Evolutionary conservation across 2,329 filamentous ascomycete species (phyloP).

Genomic region (Diaporthe humulicola): DNA sequence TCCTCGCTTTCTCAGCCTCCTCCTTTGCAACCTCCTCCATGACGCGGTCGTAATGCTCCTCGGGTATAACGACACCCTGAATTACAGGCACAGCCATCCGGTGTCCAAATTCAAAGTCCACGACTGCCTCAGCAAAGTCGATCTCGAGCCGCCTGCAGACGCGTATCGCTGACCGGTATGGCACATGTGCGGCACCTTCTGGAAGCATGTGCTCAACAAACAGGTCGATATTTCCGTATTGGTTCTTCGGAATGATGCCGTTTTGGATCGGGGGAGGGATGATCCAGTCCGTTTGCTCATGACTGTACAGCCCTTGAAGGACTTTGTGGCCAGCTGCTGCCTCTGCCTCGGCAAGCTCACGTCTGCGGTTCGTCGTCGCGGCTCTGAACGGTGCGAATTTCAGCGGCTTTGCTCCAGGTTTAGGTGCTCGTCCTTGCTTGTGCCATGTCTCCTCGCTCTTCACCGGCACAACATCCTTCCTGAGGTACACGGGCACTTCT

Average conservation of each 20-base stretch:
- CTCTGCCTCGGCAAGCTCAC: constrained; percentile 89
- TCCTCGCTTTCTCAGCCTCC: constrained; percentile 79
- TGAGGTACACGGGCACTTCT: constrained; percentile 84
- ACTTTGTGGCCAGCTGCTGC: constrained; percentile 85
- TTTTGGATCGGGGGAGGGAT: constrained; percentile 88
- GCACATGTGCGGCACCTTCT: constrained; percentile 82
- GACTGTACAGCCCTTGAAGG: constrained; percentile 86
- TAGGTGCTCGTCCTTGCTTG: constrained; percentile 88
- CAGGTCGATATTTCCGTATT: constrained; percentile 95
- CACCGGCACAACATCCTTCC: constrained; percentile 85
- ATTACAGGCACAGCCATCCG: constrained; percentile 94
- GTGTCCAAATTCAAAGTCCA: constrained; percentile 95
- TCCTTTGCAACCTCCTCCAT: constrained; percentile 85
- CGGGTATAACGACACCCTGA: constrained; percentile 88
- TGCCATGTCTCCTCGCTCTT: constrained; percentile 98
- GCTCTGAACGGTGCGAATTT: constrained; percentile 93
- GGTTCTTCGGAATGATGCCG: constrained; percentile 92
- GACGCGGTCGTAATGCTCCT: constrained; percentile 80
- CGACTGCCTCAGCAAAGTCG: constrained; percentile 94
- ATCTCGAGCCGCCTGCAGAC: constrained; percentile 88
- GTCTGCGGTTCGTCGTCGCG: constrained; percentile 87
- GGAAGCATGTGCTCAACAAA: constrained; percentile 97
- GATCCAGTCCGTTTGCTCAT: constrained; percentile 94
- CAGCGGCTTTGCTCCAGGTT: constrained; percentile 77
- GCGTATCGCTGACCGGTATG: constrained; percentile 80